A percentile compares a stretch with the other conserved stretches of the same genome.
phyloP scores from a whole-genome alignment of 805 yeast species.

The Ogataea salicorniae region DNA sequence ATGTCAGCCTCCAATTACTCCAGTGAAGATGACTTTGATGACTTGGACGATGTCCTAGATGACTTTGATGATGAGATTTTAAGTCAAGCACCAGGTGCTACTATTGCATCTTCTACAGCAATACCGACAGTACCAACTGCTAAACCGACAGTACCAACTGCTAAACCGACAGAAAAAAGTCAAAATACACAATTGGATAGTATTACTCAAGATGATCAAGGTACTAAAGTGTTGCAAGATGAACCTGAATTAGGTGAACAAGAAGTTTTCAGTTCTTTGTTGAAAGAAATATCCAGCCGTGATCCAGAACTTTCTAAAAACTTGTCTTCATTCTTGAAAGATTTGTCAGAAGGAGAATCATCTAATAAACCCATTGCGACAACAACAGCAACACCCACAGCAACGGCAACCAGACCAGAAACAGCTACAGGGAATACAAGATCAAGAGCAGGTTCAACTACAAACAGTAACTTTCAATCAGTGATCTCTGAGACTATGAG shows the following conservation, averaged over 20 bases:
- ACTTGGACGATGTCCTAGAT: constrained; percentile 78
- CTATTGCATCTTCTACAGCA: constrained; percentile 6
- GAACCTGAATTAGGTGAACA: constrained; percentile 16
- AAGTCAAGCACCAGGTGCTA: constrained; percentile 55
- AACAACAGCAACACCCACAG: constrained; percentile 3
- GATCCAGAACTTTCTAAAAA: constrained; percentile 27
- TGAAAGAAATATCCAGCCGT: constrained; percentile 20
- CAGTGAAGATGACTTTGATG: constrained; percentile 64
- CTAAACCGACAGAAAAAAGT: neutral
- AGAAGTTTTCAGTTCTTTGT: constrained; percentile 19
- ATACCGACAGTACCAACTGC: neutral
- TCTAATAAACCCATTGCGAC: neutral
- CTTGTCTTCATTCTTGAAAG: constrained; percentile 19
- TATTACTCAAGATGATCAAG: neutral
- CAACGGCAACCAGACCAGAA: constrained; percentile 8
- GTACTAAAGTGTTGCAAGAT: constrained; percentile 14
- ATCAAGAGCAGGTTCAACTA: constrained; percentile 17
- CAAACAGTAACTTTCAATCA: constrained; percentile 47
- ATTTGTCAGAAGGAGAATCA: constrained; percentile 21
- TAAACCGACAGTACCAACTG: neutral
- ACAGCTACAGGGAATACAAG: constrained; percentile 7
- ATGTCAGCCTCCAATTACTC: constrained; percentile 5
- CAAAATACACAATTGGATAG: neutral
- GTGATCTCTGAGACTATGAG: constrained; percentile 78
- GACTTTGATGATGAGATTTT: constrained; percentile 74